A percentile compares a stretch with the other conserved stretches of the same genome.
Evolutionary conservation across 176 grass and related monocot species (phyloP).

Genomic region (Carex littledalei): DNA sequence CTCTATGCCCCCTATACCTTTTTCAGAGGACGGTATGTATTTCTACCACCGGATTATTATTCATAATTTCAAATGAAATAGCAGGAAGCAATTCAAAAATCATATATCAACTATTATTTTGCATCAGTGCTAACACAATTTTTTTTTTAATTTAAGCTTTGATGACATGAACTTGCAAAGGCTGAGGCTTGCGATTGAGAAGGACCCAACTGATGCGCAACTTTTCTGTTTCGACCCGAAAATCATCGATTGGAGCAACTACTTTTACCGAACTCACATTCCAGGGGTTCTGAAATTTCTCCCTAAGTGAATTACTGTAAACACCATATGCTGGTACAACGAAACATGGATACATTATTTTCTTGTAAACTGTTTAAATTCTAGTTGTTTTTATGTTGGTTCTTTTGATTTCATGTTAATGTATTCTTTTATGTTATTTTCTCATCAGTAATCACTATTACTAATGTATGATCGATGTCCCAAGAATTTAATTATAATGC

Average conservation of each 20-base stretch:
- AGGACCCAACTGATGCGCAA: neutral
- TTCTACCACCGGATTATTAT: neutral
- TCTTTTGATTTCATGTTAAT: neutral
- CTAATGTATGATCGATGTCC: neutral
- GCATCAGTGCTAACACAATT: neutral
- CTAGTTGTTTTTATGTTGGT: neutral
- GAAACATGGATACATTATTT: neutral
- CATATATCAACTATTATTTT: neutral
- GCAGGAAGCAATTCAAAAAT: neutral
- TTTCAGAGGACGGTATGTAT: slow-evolving; percentile 39
- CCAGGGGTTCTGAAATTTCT: slow-evolving; percentile 24
- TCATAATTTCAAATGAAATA: neutral
- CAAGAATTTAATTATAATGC: neutral
- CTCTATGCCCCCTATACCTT: slow-evolving; percentile 54
- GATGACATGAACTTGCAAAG: slow-evolving; percentile 33
- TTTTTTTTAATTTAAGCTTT: slow-evolving; percentile 22
- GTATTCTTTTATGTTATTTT: neutral
- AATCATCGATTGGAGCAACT: slow-evolving; percentile 24
- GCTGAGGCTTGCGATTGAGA: slow-evolving; percentile 16
- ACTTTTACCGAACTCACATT: slow-evolving; percentile 27
- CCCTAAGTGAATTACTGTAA: slow-evolving; percentile 22
- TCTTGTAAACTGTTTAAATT: neutral
- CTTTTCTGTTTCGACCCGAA: slow-evolving; percentile 30
- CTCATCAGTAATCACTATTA: neutral
- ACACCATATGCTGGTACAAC: neutral